phyloP scores from a whole-genome alignment of 441 rosid genomes.

The Eruca vesicaria region DNA sequence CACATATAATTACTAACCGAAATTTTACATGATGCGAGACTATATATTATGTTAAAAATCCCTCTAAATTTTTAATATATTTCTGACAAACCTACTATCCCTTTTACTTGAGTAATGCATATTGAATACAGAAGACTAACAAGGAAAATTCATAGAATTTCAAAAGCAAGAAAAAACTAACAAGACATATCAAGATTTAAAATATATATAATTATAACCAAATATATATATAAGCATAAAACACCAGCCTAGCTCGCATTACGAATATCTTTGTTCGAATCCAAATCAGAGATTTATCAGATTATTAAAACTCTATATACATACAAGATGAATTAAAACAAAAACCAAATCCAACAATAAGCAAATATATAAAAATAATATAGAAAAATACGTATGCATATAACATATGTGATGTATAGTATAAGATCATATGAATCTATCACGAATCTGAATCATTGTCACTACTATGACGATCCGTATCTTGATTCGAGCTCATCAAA shows the following conservation, averaged over 20 bases:
- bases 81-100: background rate
- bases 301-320: slow-evolving; percentile 13
- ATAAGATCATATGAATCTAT: slow-evolving; percentile 1
- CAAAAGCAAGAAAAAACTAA: slow-evolving; percentile 3
- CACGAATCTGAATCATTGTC: slow-evolving; percentile 39
- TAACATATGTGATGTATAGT: slow-evolving; percentile 8
- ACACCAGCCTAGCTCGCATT: background rate
- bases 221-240: background rate
- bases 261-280: slow-evolving; percentile 13
- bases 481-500: slow-evolving; percentile 41
- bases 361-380: background rate
- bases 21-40: background rate
- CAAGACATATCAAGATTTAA: background rate
- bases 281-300: background rate
- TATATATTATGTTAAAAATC: background rate
- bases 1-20: background rate
- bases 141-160: background rate
- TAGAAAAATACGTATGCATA: slow-evolving; percentile 19
- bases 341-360: slow-evolving; percentile 14
- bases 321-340: slow-evolving; percentile 8
- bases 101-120: background rate
- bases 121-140: background rate
- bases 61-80: background rate
- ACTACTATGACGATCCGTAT: slow-evolving; percentile 41
- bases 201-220: background rate